Conservation (phyloP, 75 land plant species). For the Adiantum capillusveneris region DNA sequence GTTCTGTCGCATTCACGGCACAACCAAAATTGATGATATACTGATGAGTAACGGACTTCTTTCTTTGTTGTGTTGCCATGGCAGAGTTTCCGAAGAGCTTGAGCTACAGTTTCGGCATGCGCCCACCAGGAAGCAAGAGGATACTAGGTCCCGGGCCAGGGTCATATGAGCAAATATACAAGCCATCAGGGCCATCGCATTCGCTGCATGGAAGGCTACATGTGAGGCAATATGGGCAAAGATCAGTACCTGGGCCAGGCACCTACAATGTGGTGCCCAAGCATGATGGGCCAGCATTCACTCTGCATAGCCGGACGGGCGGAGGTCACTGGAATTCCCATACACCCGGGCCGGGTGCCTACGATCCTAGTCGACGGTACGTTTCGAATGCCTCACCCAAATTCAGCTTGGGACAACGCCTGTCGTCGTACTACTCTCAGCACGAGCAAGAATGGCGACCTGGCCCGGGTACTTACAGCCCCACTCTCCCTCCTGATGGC, state of each 20-base stretch:
- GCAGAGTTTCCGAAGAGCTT: background rate
- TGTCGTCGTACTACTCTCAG: background rate
- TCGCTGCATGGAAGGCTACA: background rate
- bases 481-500: background rate
- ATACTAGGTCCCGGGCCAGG: background rate
- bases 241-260: background rate
- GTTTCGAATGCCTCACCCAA: background rate
- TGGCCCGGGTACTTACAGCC: background rate
- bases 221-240: background rate
- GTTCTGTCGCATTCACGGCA: too few relatives aligned
- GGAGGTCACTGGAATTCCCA: background rate
- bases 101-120: slow-evolving; percentile 2
- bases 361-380: background rate
- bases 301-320: slow-evolving; percentile 3
- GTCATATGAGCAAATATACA: background rate
- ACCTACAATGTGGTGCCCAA: background rate
- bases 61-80: too few relatives aligned
- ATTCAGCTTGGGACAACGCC: slow-evolving; percentile 4
- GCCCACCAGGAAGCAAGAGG: background rate
- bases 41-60: too few relatives aligned
- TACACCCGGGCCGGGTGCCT: slow-evolving; percentile 4
- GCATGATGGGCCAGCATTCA: slow-evolving; percentile 1
- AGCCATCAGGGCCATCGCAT: background rate
- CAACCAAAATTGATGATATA: too few relatives aligned
- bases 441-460: slow-evolving; percentile 1